These are phyloP conservation scores for Rhododendron vialii DNA, from an alignment of 148 eudicot genomes.

Conservation along the genomic window DNA sequence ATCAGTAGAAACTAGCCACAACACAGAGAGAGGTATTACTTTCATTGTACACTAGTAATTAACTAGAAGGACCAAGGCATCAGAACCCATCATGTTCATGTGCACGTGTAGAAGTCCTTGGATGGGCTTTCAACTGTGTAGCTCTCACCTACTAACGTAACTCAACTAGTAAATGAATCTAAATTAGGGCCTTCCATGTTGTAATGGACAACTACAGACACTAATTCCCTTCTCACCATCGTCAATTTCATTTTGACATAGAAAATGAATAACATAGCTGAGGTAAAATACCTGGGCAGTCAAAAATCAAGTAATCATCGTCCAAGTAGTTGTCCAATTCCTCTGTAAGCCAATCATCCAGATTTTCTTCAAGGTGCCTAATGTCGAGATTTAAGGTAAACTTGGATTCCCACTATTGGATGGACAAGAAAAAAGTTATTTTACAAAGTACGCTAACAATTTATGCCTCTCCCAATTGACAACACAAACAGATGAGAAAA, in stretches of 20 bases:
- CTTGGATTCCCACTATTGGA: not conserved
- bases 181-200: not conserved
- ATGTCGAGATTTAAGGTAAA: conserved; percentile 24
- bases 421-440: not conserved
- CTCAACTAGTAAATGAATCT: not conserved
- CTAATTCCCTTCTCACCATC: not conserved
- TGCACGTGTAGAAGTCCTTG: not conserved
- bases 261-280: not conserved
- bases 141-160: not conserved
- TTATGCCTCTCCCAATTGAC: not conserved
- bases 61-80: not conserved
- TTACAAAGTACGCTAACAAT: not conserved
- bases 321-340: conserved; percentile 78
- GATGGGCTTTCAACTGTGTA: not conserved
- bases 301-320: conserved; percentile 90
- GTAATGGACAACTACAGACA: not conserved
- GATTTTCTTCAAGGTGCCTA: conserved; percentile 76
- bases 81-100: no score
- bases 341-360: conserved; percentile 89
- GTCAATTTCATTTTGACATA: not conserved
- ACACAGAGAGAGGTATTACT: not conserved
- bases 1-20: not conserved
- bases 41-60: not conserved
- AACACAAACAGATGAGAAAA: not conserved
- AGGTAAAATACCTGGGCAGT: conserved; percentile 61